Conservation (phyloP, 116 monocot species). For the Trichopus zeylanicus region DNA sequence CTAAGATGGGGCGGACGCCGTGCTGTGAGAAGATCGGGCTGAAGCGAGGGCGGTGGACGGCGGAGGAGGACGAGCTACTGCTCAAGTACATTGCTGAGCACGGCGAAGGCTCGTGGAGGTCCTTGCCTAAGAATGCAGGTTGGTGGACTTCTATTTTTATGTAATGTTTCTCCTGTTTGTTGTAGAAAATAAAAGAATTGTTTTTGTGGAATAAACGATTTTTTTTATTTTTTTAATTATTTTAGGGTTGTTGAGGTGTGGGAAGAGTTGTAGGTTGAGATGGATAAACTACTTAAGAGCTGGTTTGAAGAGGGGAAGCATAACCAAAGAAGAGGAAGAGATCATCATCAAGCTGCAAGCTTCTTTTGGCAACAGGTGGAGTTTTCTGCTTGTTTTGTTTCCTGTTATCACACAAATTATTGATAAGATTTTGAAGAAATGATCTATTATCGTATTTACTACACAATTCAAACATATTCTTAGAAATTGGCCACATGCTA, state of each 20-base stretch:
- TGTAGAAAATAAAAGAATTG: neutral
- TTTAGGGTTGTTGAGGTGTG: constrained; percentile 50
- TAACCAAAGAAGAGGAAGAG: constrained; percentile 43
- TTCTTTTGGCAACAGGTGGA: constrained; percentile 43
- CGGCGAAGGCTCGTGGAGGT: constrained; percentile 49
- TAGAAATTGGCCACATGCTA: too few relatives aligned
- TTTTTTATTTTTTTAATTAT: neutral
- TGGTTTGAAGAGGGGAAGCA: constrained; percentile 49
- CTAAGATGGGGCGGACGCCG: constrained; percentile 49
- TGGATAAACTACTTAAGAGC: constrained; percentile 59
- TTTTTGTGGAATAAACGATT: neutral
- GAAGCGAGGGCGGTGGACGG: constrained; percentile 55
- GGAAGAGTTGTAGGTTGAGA: constrained; percentile 57
- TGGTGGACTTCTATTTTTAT: neutral
- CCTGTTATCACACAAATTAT: neutral
- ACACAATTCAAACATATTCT: too few relatives aligned
- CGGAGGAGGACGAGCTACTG: constrained; percentile 40
- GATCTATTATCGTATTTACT: neutral
- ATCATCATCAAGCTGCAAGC: constrained; percentile 39
- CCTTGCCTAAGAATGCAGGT: constrained; percentile 62
- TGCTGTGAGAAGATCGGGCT: constrained; percentile 62
- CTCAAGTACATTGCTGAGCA: constrained; percentile 32
- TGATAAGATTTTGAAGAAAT: neutral
- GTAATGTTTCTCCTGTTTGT: neutral
- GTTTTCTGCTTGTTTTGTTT: neutral